Evolutionary conservation across 345 rosid genomes (phyloP).

Genomic region (Euphorbia tirucalli): DNA sequence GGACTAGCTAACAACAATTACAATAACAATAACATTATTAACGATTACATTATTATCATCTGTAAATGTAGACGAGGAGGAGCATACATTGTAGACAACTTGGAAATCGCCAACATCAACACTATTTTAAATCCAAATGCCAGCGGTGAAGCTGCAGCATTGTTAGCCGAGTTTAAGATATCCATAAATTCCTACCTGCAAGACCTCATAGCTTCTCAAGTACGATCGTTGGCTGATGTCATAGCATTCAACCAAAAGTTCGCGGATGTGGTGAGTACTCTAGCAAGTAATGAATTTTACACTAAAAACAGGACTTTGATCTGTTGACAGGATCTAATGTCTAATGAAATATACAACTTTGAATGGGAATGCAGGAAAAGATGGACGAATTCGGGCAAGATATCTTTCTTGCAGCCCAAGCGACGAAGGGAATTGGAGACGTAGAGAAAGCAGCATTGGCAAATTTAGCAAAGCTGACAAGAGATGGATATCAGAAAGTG

Average conservation of each 20-base stretch:
- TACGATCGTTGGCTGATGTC: constrained; percentile 53
- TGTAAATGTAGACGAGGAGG: constrained; percentile 42
- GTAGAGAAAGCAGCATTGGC: too few species aligned
- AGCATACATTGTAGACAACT: constrained; percentile 44
- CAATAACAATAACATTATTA: not conserved
- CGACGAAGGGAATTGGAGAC: not conserved
- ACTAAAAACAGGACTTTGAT: too few species aligned
- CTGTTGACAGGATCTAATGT: too few species aligned
- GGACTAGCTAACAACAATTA: too few species aligned
- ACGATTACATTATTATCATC: too few species aligned
- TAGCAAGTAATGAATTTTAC: too few species aligned
- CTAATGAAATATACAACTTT: too few species aligned
- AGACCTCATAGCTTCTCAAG: constrained; percentile 47
- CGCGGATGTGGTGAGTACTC: constrained; percentile 34
- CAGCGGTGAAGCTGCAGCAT: constrained; percentile 40
- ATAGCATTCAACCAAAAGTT: constrained; percentile 50
- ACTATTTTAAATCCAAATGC: constrained; percentile 10
- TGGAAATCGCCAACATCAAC: constrained; percentile 39
- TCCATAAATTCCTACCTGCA: constrained; percentile 47
- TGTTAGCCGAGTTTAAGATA: constrained; percentile 55
- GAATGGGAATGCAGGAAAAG: constrained; percentile 43
- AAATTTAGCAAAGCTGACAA: constrained; percentile 1
- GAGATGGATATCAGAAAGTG: constrained; percentile 19
- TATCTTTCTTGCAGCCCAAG: not conserved
- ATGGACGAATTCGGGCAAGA: constrained; percentile 48